phyloP scores from a whole-genome alignment of 345 rosid genomes.

The Clausena lansium region DNA sequence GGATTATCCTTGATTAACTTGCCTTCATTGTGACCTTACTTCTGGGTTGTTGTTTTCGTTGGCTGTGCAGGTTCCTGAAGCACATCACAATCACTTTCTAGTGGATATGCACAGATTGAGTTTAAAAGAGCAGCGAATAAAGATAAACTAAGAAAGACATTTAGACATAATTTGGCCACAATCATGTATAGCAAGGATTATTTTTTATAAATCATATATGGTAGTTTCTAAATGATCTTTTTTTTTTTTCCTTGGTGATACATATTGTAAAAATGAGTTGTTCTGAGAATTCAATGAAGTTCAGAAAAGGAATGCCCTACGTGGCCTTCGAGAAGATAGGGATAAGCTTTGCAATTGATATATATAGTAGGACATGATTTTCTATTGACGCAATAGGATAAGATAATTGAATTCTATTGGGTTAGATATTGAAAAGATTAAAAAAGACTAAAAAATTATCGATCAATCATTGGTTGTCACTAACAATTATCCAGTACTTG shows the following conservation, averaged over 20 bases:
- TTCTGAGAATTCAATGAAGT: not conserved
- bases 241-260: not conserved
- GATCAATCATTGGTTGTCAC: not conserved
- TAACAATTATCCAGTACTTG: not conserved
- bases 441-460: not conserved
- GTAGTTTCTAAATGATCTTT: not conserved
- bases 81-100: not conserved
- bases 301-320: not conserved
- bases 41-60: not conserved
- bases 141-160: not conserved
- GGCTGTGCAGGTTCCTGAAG: constrained; percentile 4
- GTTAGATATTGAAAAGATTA: not conserved
- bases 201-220: not conserved
- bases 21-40: not conserved
- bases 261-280: not conserved
- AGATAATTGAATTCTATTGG: not conserved
- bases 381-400: not conserved
- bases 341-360: not conserved
- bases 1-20: not conserved
- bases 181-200: not conserved
- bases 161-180: not conserved
- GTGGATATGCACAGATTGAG: not conserved
- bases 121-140: not conserved
- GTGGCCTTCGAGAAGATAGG: not conserved
- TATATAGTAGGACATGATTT: not conserved